A percentile compares a stretch with the other conserved stretches of the same genome.
Conservation (phyloP, 495 filamentous ascomycete species). For the Aspergillus asperescens region DNA sequence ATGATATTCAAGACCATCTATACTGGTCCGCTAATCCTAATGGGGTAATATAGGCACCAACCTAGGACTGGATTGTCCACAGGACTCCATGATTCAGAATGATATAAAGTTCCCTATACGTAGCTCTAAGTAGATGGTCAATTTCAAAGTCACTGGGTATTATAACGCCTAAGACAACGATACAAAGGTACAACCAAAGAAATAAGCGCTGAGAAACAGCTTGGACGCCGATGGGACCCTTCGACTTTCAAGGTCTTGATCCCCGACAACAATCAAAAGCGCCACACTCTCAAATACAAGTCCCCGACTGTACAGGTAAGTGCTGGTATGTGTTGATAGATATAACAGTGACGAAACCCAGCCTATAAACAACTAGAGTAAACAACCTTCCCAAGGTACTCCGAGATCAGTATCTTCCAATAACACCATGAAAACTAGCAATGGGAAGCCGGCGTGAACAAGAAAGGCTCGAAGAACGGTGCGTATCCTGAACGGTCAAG, state of each 20-base stretch:
- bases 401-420: constrained; percentile 6
- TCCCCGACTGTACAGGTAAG: constrained; percentile 19
- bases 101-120: neutral
- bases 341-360: neutral
- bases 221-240: constrained; percentile 34
- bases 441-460: constrained; percentile 8
- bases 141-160: constrained; percentile 26
- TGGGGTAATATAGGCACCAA: no score
- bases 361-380: constrained; percentile 17
- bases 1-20: no score
- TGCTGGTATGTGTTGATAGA: constrained; percentile 9
- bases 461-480: constrained; percentile 11
- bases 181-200: constrained; percentile 23
- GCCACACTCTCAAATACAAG: constrained; percentile 14
- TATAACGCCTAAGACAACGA: constrained; percentile 25
- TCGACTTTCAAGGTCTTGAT: neutral
- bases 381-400: constrained; percentile 5
- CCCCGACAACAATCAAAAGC: constrained; percentile 12
- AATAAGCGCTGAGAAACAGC: constrained; percentile 42
- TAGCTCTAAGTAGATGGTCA: neutral
- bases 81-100: no score
- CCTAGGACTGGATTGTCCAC: no score
- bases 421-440: constrained; percentile 14
- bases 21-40: no score
- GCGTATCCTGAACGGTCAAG: constrained; percentile 17